A percentile compares a stretch with the other conserved stretches of the same genome.
Evolutionary conservation across 2,329 filamentous ascomycete genomes (phyloP).

Genomic region (Pleoardoris graminearum): DNA sequence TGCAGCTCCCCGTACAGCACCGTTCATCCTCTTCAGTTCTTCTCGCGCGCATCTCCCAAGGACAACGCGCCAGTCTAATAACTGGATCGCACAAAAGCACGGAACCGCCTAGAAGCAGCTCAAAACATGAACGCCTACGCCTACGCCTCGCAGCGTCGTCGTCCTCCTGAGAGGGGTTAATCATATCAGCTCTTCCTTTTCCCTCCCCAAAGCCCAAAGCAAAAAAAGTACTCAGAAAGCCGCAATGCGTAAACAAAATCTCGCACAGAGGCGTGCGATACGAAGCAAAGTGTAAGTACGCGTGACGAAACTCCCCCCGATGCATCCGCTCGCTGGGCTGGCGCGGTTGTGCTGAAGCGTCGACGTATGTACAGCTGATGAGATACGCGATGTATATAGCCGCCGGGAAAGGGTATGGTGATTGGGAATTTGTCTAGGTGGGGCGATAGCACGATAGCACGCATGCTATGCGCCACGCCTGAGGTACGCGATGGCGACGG

Average conservation of each 20-base stretch:
- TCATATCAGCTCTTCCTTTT: conserved; percentile 7
- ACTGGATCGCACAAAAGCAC: conserved; percentile 31
- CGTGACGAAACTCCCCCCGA: neutral
- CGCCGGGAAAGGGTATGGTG: neutral
- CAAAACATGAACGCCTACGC: conserved; percentile 19
- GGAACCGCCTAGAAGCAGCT: conserved; percentile 35
- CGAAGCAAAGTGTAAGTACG: neutral
- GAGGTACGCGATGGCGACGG: conserved; percentile 19
- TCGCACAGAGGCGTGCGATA: no score
- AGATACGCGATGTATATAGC: no score
- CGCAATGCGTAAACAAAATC: neutral
- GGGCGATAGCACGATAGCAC: neutral
- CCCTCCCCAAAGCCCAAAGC: neutral
- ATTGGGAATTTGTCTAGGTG: neutral
- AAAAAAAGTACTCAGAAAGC: neutral
- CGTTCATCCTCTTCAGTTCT: no score
- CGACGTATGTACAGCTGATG: no score
- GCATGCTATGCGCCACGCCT: conserved; percentile 3
- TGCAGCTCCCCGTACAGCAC: no score
- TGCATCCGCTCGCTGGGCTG: neutral
- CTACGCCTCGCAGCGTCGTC: conserved; percentile 10
- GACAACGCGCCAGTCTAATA: conserved; percentile 30
- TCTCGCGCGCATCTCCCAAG: no score
- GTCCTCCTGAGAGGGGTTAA: conserved; percentile 14
- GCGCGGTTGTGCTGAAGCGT: neutral